Percentiles rank a stretch among this genome's conserved stretches.
phyloP scores from a whole-genome alignment of 495 filamentous ascomycete genomes.

The Platismatia glauca region DNA sequence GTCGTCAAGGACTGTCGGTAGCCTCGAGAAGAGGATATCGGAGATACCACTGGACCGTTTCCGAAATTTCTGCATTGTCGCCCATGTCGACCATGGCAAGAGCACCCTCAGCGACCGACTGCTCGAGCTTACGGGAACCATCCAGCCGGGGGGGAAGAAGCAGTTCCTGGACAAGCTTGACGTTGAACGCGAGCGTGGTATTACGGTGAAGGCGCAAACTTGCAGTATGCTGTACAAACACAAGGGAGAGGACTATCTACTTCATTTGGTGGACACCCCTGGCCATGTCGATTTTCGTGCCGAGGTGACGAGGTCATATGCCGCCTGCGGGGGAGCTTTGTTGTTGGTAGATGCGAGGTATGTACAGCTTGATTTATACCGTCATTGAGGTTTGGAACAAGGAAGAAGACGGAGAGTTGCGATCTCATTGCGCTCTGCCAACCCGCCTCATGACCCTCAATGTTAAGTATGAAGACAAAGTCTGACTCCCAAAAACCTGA shows the following conservation, averaged over 20 bases:
- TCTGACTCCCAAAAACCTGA: background rate
- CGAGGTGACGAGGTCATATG: conserved; percentile 90
- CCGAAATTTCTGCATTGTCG: conserved; percentile 95
- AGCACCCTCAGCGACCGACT: conserved; percentile 86
- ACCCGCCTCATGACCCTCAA: background rate
- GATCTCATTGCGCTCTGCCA: background rate
- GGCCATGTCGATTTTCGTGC: conserved; percentile 97
- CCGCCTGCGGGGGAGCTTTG: conserved; percentile 86
- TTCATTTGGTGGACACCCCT: conserved; percentile 94
- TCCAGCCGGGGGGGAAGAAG: conserved; percentile 77
- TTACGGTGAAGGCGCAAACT: conserved; percentile 98
- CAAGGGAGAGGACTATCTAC: conserved; percentile 75
- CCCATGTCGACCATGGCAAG: conserved; percentile 98
- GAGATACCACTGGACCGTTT: conserved; percentile 85
- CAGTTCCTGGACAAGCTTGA: conserved; percentile 96
- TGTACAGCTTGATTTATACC: background rate
- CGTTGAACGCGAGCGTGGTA: conserved; percentile 89
- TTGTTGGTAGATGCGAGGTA: conserved; percentile 72
- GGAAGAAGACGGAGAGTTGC: background rate
- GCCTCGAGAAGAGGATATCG: conserved; percentile 73
- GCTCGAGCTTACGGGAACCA: conserved; percentile 91
- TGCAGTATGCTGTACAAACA: conserved; percentile 94
- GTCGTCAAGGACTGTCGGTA: conserved; percentile 34
- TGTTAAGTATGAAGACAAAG: background rate
- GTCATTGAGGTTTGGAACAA: background rate